phyloP scores from a whole-genome alignment of 495 filamentous ascomycete genomes.

The Terfezia claveryi region DNA sequence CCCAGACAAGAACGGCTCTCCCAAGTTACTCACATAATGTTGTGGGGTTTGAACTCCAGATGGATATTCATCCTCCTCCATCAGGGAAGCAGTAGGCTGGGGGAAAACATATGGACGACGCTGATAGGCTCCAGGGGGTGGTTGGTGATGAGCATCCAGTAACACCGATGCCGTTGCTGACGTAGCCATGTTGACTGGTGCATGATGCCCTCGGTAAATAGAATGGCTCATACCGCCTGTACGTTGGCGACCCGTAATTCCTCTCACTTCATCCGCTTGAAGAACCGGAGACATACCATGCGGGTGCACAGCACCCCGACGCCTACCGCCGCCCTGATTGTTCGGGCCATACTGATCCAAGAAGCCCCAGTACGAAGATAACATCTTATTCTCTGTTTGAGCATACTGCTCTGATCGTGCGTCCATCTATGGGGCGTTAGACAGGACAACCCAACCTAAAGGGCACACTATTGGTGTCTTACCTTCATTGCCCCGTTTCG shows the following conservation, averaged over 20 bases:
- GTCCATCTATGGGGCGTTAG: conserved; percentile 27
- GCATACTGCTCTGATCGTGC: conserved; percentile 80
- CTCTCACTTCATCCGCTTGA: conserved; percentile 10
- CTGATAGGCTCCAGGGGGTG: conserved; percentile 14
- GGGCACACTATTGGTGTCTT: conserved; percentile 22
- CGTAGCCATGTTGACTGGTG: not conserved
- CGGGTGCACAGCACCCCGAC: conserved; percentile 1
- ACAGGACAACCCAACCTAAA: conserved; percentile 10
- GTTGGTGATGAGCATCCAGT: conserved; percentile 73
- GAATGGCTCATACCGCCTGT: conserved; percentile 7
- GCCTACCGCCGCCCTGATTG: not conserved
- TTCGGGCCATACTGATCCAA: conserved; percentile 55
- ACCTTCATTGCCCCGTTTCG: conserved; percentile 30
- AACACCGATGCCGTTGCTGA: conserved; percentile 36
- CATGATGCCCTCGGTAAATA: conserved; percentile 12
- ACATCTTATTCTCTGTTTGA: conserved; percentile 92
- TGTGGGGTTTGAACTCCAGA: conserved; percentile 15
- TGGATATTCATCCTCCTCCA: conserved; percentile 23
- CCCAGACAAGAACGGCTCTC: conserved; percentile 43
- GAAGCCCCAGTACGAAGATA: conserved; percentile 82
- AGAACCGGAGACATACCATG: conserved; percentile 13
- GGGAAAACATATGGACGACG: conserved; percentile 19
- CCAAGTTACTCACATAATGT: conserved; percentile 32
- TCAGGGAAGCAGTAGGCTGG: conserved; percentile 22
- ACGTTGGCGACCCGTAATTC: not conserved